A percentile compares a stretch with the other conserved stretches of the same genome.
phyloP scores from a whole-genome alignment of 1,139 yeast species.

The Lodderomyces elongisporus region DNA sequence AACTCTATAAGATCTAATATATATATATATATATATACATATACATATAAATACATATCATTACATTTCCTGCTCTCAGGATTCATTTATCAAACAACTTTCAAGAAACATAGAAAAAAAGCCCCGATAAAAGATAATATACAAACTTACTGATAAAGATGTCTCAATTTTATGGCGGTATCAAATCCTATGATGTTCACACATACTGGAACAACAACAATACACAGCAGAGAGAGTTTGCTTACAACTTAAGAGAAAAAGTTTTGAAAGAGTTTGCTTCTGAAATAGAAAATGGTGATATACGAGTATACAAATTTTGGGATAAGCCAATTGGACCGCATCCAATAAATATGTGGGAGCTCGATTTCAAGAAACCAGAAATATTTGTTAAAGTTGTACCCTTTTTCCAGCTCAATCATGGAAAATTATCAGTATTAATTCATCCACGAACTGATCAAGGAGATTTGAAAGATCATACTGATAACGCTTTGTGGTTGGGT shows the following conservation, averaged over 20 bases:
- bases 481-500: slow-evolving; percentile 53
- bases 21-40: too few relatives aligned
- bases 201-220: slow-evolving; percentile 46
- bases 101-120: too few relatives aligned
- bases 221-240: slow-evolving; percentile 29
- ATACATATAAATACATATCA: too few relatives aligned
- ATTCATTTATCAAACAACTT: too few relatives aligned
- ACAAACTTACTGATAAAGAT: too few relatives aligned
- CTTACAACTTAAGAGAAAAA: slow-evolving; percentile 35
- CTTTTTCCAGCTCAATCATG: slow-evolving; percentile 49
- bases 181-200: slow-evolving; percentile 48
- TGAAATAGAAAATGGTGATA: slow-evolving; percentile 40
- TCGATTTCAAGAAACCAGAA: slow-evolving; percentile 33
- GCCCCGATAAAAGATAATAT: too few relatives aligned
- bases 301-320: slow-evolving; percentile 44
- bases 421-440: slow-evolving; percentile 45
- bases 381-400: slow-evolving; percentile 25
- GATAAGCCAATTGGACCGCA: slow-evolving; percentile 56
- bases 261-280: slow-evolving; percentile 39
- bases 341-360: slow-evolving; percentile 43
- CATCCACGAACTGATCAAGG: slow-evolving; percentile 47
- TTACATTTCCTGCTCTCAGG: too few relatives aligned
- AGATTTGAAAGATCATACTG: slow-evolving; percentile 45
- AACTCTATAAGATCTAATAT: too few relatives aligned
- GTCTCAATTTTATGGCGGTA: slow-evolving; percentile 27